Percentiles rank a stretch among this genome's conserved stretches.
phyloP scores from a whole-genome alignment of 1,284 basidiomycete species.

The Albatrellus sp. region DNA sequence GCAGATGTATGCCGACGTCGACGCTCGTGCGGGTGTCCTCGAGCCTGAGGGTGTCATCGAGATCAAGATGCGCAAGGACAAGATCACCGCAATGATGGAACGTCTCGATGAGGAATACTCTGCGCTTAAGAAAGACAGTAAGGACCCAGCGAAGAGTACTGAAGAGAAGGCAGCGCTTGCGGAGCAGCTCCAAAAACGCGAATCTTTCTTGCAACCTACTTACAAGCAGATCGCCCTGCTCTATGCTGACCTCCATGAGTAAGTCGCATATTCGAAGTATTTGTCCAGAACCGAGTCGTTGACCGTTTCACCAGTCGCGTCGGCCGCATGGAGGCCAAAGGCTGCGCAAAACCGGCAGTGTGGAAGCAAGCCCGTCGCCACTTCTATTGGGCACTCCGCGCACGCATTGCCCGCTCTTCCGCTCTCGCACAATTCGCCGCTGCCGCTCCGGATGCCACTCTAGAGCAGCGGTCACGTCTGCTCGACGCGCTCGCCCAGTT shows the following conservation, averaged over 20 bases:
- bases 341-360: constrained; percentile 71
- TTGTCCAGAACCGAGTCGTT: constrained; percentile 7
- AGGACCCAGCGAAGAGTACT: constrained; percentile 55
- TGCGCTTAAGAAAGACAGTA: constrained; percentile 68
- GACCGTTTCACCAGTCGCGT: constrained; percentile 47
- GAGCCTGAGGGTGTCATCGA: constrained; percentile 98
- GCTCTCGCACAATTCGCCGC: constrained; percentile 47
- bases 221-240: constrained; percentile 91
- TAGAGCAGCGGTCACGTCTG: constrained; percentile 47
- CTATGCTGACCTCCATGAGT: constrained; percentile 97
- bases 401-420: constrained; percentile 55
- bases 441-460: constrained; percentile 48
- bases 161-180: constrained; percentile 67
- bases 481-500: constrained; percentile 47
- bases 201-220: constrained; percentile 76
- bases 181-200: constrained; percentile 64
- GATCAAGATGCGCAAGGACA: constrained; percentile 87
- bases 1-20: constrained; percentile 98
- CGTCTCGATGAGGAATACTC: constrained; percentile 84
- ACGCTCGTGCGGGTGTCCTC: constrained; percentile 92
- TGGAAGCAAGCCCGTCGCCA: constrained; percentile 86
- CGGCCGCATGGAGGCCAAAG: constrained; percentile 98
- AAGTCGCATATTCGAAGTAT: constrained; percentile 20
- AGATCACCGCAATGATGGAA: constrained; percentile 86
- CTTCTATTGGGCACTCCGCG: constrained; percentile 94